Base-by-base conservation (phyloP, 495 filamentous ascomycete genomes). In the Parmelia sp. region DNA sequence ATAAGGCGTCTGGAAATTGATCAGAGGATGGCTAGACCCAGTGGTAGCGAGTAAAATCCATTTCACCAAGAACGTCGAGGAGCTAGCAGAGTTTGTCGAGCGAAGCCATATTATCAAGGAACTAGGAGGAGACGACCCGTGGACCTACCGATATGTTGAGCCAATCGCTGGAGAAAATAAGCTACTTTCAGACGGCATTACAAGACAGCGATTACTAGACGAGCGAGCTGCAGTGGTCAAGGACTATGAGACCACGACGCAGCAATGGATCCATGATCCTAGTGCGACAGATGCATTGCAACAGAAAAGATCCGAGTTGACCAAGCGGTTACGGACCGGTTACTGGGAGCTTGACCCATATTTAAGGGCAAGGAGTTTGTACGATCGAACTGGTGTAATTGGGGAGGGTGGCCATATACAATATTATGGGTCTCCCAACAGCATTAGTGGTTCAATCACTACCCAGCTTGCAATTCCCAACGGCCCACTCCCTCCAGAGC, bases 21-120 rank as follows among this genome's bases (percentile, higher is more conserved):
- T 98, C 74, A 87, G 84, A 68, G 91, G 92, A 71, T 97, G 93
- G 95, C 86, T 98, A 44, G 94, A 98, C 75, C 94, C 94, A 0
- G 95, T 97, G 15, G 95, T 97, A 33, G 95, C 94, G 47, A 80
- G 83, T 66, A 97, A 98, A 75, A 88, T 98, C 47, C 88, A 97
- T 72, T 98, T 98, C 77, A 96, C 91, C 63, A 93, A 91, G 67
- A 90, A 82, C 66, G 73, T 84, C 65, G 81, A 88, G 49, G 94
- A 97, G 47, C 78, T 98, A 59, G 85, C 89, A 70, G 76, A 83
- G 31, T 97, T 88, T 74, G 86, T 98, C 65, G 79, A 84, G 7
- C 77, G 75, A 33, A 78, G 79, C 47, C 89, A 87, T 61, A 91
- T 97, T 67, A 79, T 85, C 61, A 86, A 85, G 65, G 92, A 93